Base-by-base conservation (phyloP, 73 alveolate genomes). In the Tetrahymena borealis region DNA sequence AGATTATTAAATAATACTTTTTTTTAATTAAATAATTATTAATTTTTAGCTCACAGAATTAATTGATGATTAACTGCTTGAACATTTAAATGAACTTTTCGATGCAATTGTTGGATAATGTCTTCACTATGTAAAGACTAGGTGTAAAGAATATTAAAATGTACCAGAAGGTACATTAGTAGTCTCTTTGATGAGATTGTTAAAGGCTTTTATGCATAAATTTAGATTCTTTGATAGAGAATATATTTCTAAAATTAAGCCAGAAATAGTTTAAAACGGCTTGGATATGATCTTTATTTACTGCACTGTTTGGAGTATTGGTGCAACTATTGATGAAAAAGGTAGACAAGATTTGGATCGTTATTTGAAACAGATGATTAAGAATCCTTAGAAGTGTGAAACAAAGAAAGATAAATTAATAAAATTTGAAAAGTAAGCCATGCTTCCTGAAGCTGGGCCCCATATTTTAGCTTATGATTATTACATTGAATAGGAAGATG, bases 201-300 rank as follows among this genome's bases (percentile, higher is more conserved):
- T 77, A 24, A 92, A 32, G n/a, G 37, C 78, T 28, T 93, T 93
- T 24, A 31, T 90, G 20, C 77, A 40, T 37, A 37, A 90, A 38
- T 28, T 42, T 43, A 32, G 78, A 38, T 39, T 39, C 78, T 42
- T 39, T 18, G 94, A 90, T 16, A 90, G 20, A 33, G 39, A 42
- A 39, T 42, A 39, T 39, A 18, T 90, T 18, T 18, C 85, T 18
- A 33, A 36, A 90, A 28, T 39, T 38, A 39, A 39, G 33, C 94
- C 95, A 78, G 98, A 96, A 94, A 97, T 96, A 12, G 93, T 93
- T 12, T 97, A 96, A n/a, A 97, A 96, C 92, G 92, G 96, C 42
- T 78, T 98, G 90, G 99, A 98, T 94, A 97, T 97, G 94, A 94
- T 93, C 92, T 98, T 98, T 94, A 93, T 97, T n/a, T 98, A 95